These are phyloP conservation scores for Wickerhamiella azymoides DNA, from an alignment of 805 yeast species.

Conservation along the genomic window DNA sequence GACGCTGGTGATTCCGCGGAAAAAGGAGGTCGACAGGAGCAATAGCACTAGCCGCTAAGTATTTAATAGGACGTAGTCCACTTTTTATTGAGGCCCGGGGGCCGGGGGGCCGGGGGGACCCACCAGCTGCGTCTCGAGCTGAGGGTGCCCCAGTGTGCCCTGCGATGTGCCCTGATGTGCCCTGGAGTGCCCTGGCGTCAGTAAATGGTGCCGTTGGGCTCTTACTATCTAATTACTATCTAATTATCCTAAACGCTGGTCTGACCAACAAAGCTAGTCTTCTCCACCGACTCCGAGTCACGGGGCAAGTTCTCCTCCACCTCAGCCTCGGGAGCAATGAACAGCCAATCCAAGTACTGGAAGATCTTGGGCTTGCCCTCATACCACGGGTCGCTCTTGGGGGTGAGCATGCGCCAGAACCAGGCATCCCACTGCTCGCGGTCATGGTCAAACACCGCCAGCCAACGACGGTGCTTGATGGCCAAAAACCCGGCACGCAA, in stretches of 20 bases:
- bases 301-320: slow-evolving; percentile 2
- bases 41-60: not conserved
- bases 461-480: slow-evolving; percentile 8
- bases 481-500: slow-evolving; percentile 16
- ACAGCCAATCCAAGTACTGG: slow-evolving; percentile 12
- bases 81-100: too few species aligned
- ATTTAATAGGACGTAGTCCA: too few species aligned
- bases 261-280: not conserved
- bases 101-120: too few species aligned
- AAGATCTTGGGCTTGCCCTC: slow-evolving; percentile 10
- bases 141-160: too few species aligned
- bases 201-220: too few species aligned
- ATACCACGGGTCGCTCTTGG: slow-evolving; percentile 15
- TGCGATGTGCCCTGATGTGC: too few species aligned
- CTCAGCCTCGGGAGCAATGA: slow-evolving; percentile 14
- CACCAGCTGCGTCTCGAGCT: too few species aligned
- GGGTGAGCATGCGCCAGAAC: slow-evolving; percentile 8
- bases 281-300: not conserved
- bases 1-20: not conserved
- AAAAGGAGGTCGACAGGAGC: not conserved
- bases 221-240: not conserved
- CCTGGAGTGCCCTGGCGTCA: too few species aligned
- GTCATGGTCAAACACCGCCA: slow-evolving; percentile 28
- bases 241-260: too few species aligned
- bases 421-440: slow-evolving; percentile 7